Evolutionary conservation across 2,329 filamentous ascomycete genomes (phyloP).

Genomic region (Cladosporium sp.): DNA sequence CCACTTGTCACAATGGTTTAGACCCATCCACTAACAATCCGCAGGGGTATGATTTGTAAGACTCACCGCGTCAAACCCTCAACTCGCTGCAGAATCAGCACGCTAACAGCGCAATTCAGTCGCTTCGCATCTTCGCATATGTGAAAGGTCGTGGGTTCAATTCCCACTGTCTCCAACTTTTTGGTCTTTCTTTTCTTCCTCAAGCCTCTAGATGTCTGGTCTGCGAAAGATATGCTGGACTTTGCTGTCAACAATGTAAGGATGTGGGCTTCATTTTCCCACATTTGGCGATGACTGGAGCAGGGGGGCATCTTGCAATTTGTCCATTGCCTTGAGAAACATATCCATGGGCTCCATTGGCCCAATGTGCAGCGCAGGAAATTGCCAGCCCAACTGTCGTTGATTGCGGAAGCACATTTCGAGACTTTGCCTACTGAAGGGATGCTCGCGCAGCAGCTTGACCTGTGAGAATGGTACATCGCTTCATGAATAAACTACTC

Average conservation of each 20-base stretch:
- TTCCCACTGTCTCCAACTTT: slow-evolving; percentile 1
- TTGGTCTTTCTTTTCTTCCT: not conserved
- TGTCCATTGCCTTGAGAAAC: no score
- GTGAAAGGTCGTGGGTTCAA: slow-evolving; percentile 10
- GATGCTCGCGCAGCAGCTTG: no score
- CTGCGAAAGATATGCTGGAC: not conserved
- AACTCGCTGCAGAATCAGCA: not conserved
- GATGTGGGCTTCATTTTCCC: not conserved
- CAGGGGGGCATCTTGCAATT: no score
- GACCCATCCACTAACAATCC: not conserved
- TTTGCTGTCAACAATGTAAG: not conserved
- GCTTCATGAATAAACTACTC: no score
- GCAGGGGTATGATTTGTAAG: slow-evolving; percentile 6
- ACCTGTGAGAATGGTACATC: no score
- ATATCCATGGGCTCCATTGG: no score
- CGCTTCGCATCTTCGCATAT: slow-evolving; percentile 6
- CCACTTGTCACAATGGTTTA: not conserved
- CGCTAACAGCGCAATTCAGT: not conserved
- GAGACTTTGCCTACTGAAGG: no score
- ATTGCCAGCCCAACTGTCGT: no score
- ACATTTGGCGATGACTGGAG: no score
- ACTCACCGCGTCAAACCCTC: not conserved
- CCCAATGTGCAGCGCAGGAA: no score
- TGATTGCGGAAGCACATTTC: no score
- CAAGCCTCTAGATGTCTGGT: no score